Base-by-base conservation (phyloP, 805 yeast species). In the Lipomyces chichibuensis region DNA sequence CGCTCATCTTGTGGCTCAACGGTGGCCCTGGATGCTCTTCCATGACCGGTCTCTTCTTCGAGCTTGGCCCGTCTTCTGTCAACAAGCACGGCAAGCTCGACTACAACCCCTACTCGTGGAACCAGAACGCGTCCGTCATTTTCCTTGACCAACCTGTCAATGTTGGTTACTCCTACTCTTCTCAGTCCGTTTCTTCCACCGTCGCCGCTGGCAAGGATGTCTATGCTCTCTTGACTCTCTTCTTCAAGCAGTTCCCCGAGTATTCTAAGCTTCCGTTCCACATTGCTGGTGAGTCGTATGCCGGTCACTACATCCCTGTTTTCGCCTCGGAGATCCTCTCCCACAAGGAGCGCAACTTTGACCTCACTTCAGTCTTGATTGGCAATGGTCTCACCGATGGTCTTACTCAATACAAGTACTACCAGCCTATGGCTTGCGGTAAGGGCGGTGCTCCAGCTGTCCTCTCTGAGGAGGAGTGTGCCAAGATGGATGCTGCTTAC, bases 1-100 rank as follows among this genome's bases (percentile, higher is more conserved):
- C 98, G 1, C 84, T 92, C 27, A 84, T 94, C 64, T 82, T 94
- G 72, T 92, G 97, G 97, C 83, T 92, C 76, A 92, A 92, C 76
- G 97, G 97, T 73, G 97, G 97, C 20, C 97, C 97, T 56, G 97
- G 97, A 3, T 92, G 97, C 80, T 90, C 96, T 17, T 90, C 96
- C 11, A 79, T 91, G 79, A 90, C 96, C 43, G 98, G 98, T 8
- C 81, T 93, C 65, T 86, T 94, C 74, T 92, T 93, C 75, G 98
- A 94, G 78, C 84, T 92, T 75, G 98, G 98, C 32, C 97, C 98
- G 4, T 85, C 97, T 0, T 83, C 88, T 14, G 86, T 94, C 66
- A 87, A 85, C 68, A 85, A 88, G 64, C 77, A 84, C 54, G 78
- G 89, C 72, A 84, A 86, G 73, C 92, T 96, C n/a, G 84, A 84